Evolutionary conservation across 176 grass and related monocot genomes (phyloP).

Genomic region (Triticum timopheevii): DNA sequence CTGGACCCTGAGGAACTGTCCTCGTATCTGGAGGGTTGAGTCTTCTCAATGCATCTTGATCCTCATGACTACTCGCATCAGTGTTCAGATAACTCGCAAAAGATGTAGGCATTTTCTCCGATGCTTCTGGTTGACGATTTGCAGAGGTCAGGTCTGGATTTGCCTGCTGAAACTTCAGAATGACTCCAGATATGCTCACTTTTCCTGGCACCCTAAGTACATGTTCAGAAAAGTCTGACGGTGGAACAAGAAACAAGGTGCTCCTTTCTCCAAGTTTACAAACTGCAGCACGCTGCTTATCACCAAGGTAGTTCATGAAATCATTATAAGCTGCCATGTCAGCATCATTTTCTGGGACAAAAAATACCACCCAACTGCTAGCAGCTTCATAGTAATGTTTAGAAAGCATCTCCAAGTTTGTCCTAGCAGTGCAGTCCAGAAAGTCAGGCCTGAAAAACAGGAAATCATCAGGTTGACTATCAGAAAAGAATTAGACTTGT

Average conservation of each 20-base stretch:
- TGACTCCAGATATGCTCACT: conserved; percentile 91
- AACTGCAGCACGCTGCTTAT: conserved; percentile 93
- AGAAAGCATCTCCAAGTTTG: conserved; percentile 89
- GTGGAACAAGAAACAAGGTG: conserved; percentile 91
- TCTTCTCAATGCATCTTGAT: conserved; percentile 36
- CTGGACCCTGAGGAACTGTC: conserved; percentile 42
- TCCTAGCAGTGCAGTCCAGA: conserved; percentile 86
- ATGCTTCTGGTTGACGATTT: conserved; percentile 36
- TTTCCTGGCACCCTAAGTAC: conserved; percentile 93
- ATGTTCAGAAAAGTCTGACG: conserved; percentile 94
- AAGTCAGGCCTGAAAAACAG: conserved; percentile 75
- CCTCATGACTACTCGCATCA: conserved; percentile 30
- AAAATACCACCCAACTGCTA: conserved; percentile 89
- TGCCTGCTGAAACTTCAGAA: conserved; percentile 78
- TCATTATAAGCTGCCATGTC: conserved; percentile 92
- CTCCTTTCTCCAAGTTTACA: conserved; percentile 82
- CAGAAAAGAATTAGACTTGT: neutral
- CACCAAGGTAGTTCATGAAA: conserved; percentile 95
- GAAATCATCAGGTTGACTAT: conserved; percentile 27
- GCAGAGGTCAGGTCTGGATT: conserved; percentile 43
- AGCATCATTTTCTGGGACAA: conserved; percentile 89
- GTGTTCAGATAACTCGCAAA: conserved; percentile 27
- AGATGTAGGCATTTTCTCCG: conserved; percentile 21
- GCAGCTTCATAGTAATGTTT: conserved; percentile 91
- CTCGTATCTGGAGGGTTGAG: conserved; percentile 41